Evolutionary conservation across 2,329 filamentous ascomycete species (phyloP).

Genomic region (Pseudocercospora crystallina): DNA sequence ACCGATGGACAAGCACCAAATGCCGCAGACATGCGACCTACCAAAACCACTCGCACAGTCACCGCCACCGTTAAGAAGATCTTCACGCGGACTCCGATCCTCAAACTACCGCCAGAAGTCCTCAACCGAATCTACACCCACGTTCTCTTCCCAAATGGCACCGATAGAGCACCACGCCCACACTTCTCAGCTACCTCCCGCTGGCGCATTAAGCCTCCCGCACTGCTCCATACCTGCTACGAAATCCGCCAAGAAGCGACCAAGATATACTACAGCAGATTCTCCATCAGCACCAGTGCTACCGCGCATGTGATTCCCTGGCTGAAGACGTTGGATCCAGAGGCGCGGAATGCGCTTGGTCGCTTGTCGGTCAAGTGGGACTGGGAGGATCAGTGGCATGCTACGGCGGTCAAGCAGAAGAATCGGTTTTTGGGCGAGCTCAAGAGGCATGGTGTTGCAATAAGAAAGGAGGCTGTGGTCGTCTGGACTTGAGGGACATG

Average conservation of each 20-base stretch:
- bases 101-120: slow-evolving; percentile 2
- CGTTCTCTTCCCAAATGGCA: not conserved
- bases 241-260: slow-evolving; percentile 13
- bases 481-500: not conserved
- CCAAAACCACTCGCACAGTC: not conserved
- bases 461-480: not conserved
- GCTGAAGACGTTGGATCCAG: not conserved
- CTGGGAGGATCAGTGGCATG: not conserved
- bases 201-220: slow-evolving; percentile 3
- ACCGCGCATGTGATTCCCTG: not conserved
- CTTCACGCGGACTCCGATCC: not conserved
- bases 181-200: not conserved
- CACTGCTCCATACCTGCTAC: slow-evolving; percentile 8
- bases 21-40: too few relatives aligned
- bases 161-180: not conserved
- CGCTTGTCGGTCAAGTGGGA: not conserved
- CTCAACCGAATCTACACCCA: slow-evolving; percentile 7
- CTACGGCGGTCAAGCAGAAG: not conserved
- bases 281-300: not conserved
- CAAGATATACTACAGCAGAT: slow-evolving; percentile 6
- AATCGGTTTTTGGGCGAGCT: not conserved
- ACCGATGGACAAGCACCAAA: too few relatives aligned
- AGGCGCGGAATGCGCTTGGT: not conserved
- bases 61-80: not conserved
- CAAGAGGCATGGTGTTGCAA: not conserved